phyloP scores from a whole-genome alignment of 768 basidiomycete genomes.

The Chlorophyllum brunneum region DNA sequence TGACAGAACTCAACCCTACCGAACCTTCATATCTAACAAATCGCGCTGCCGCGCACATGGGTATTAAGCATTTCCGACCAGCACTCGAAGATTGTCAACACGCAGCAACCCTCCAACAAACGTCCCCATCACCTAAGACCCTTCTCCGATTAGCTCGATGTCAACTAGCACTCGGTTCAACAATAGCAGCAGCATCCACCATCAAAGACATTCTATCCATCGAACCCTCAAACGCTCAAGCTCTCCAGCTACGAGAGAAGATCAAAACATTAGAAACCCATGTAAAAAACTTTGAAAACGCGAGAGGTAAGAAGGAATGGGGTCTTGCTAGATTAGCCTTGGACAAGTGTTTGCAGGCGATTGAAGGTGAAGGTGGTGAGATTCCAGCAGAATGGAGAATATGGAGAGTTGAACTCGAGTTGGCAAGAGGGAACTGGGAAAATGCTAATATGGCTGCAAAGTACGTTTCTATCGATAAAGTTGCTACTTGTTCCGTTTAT shows the following conservation, averaged over 20 bases:
- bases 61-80: conserved; percentile 66
- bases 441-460: conserved; percentile 71
- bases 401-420: conserved; percentile 76
- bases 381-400: conserved; percentile 77
- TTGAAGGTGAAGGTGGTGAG: conserved; percentile 73
- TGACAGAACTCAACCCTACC: conserved; percentile 49
- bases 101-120: conserved; percentile 61
- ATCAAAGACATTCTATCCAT: conserved; percentile 56
- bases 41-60: conserved; percentile 84
- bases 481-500: neutral
- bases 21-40: conserved; percentile 83
- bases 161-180: conserved; percentile 74
- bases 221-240: conserved; percentile 59
- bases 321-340: conserved; percentile 73
- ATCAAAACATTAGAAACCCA: conserved; percentile 62
- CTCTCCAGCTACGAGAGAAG: conserved; percentile 57
- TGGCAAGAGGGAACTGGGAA: conserved; percentile 69
- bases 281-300: conserved; percentile 56
- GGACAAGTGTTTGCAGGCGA: conserved; percentile 69
- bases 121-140: conserved; percentile 59
- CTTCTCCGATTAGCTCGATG: conserved; percentile 80
- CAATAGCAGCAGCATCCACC: conserved; percentile 62
- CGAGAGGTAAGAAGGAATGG: conserved; percentile 65
- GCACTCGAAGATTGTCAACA: conserved; percentile 80
- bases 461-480: conserved; percentile 37